These are phyloP conservation scores for Ichthyophthirius multifiliis DNA, from an alignment of 169 alveolate species.

Conservation along the genomic window DNA sequence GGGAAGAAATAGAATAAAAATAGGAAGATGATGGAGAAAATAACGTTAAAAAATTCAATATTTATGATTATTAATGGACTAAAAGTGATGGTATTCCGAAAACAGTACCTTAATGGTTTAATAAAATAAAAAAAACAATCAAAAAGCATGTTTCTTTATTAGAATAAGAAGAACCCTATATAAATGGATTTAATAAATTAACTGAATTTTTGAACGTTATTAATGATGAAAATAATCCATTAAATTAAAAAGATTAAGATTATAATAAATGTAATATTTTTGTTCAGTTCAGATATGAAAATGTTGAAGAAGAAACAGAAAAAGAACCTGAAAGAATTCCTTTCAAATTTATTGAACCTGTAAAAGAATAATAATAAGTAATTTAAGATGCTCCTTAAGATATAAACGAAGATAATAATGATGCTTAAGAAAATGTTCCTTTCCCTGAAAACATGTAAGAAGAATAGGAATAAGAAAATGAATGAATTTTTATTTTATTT, in stretches of 20 bases:
- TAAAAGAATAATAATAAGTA: too few species aligned
- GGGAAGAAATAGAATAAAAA: background rate
- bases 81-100: constrained; percentile 2
- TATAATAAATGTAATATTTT: constrained; percentile 1
- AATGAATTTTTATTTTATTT: too few species aligned
- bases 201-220: background rate
- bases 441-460: background rate
- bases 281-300: constrained; percentile 10
- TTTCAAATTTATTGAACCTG: background rate
- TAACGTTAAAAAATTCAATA: constrained; percentile 14
- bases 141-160: too few species aligned
- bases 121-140: background rate
- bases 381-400: too few species aligned
- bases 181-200: too few species aligned
- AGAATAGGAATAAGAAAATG: background rate
- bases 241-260: constrained; percentile 14
- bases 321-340: background rate
- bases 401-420: too few species aligned
- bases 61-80: constrained; percentile 14
- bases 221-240: constrained; percentile 9
- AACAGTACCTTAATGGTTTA: constrained; percentile 7
- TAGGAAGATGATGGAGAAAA: constrained; percentile 19
- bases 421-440: background rate
- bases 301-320: constrained; percentile 1
- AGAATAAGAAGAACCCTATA: too few species aligned